Evolutionary conservation across 2,329 filamentous ascomycete species (phyloP).

Genomic region (Anisogramma anomala): DNA sequence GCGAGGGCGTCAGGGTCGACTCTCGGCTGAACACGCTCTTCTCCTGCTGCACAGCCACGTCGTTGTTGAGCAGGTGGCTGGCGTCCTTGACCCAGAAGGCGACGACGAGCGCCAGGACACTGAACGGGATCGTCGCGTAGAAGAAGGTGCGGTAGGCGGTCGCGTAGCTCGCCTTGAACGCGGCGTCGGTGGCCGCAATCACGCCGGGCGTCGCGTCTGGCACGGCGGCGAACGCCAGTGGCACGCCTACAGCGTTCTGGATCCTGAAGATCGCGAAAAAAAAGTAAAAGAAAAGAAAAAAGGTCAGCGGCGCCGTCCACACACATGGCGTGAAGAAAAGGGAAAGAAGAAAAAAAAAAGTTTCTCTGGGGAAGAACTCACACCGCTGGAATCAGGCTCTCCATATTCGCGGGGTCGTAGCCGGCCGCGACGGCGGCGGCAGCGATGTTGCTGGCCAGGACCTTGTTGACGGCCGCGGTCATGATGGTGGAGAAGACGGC

Average conservation of each 20-base stretch:
- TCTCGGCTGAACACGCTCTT: slow-evolving; percentile 18
- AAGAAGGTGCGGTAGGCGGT: slow-evolving; percentile 20
- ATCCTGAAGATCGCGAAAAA: too few species aligned
- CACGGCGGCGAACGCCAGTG: slow-evolving; percentile 16
- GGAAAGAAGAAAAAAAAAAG: too few species aligned
- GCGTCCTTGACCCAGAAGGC: slow-evolving; percentile 20
- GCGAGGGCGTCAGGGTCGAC: too few species aligned
- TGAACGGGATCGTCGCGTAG: slow-evolving; percentile 20
- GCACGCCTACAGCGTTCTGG: slow-evolving; percentile 22
- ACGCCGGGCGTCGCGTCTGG: slow-evolving; percentile 14
- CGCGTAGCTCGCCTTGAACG: slow-evolving; percentile 22
- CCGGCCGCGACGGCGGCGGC: slow-evolving; percentile 20
- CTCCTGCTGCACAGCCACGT: slow-evolving; percentile 22
- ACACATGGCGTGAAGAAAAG: too few species aligned
- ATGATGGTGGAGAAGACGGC: slow-evolving; percentile 25
- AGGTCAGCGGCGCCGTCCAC: too few species aligned
- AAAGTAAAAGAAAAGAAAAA: too few species aligned
- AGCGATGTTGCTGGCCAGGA: slow-evolving; percentile 20
- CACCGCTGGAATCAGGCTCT: slow-evolving; percentile 20
- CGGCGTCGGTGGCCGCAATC: slow-evolving; percentile 9
- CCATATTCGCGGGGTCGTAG: slow-evolving; percentile 16
- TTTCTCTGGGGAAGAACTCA: too few species aligned
- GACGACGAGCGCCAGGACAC: slow-evolving; percentile 15
- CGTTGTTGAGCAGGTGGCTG: slow-evolving; percentile 22
- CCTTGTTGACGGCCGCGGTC: slow-evolving; percentile 19